phyloP scores from a whole-genome alignment of 805 yeast species.

The Saccharomycopsis lassenensis region DNA sequence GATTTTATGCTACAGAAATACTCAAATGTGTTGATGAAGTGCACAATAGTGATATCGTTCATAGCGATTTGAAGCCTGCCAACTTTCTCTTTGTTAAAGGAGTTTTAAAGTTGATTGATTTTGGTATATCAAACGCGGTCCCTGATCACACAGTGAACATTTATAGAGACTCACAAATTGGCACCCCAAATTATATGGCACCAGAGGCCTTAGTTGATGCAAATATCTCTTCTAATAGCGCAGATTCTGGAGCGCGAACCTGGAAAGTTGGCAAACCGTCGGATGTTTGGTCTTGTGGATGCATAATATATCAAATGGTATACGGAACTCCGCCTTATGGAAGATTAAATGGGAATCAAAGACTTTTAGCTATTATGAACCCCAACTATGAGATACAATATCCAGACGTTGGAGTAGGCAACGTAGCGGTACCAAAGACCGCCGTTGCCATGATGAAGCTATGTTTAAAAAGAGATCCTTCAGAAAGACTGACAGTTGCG shows the following conservation, averaged over 20 bases:
- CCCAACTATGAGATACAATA: conserved; percentile 63
- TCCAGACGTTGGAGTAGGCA: conserved; percentile 53
- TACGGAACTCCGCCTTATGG: conserved; percentile 92
- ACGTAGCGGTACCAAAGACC: conserved; percentile 52
- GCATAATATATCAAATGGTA: conserved; percentile 90
- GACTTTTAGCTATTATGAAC: conserved; percentile 77
- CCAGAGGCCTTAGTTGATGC: conserved; percentile 83
- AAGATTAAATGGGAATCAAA: conserved; percentile 58
- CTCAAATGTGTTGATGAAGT: conserved; percentile 76
- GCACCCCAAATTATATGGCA: conserved; percentile 97
- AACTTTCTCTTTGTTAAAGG: conserved; percentile 78
- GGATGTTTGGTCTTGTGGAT: conserved; percentile 98
- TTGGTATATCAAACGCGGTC: conserved; percentile 91
- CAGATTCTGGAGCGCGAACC: conserved; percentile 22
- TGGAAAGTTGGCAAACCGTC: conserved; percentile 90
- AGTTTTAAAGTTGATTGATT: conserved; percentile 77
- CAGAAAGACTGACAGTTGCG: conserved; percentile 50
- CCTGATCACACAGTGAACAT: conserved; percentile 88
- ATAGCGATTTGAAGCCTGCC: conserved; percentile 65
- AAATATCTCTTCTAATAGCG: conserved; percentile 24
- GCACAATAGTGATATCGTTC: conserved; percentile 79
- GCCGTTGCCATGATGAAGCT: conserved; percentile 60
- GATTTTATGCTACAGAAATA: conserved; percentile 70
- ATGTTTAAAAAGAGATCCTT: conserved; percentile 66
- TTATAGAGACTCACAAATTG: conserved; percentile 82